A percentile compares a stretch with the other conserved stretches of the same genome.
These are phyloP conservation scores for Eucalyptus curtisii DNA, from an alignment of 345 rosid genomes.

Conservation along the genomic window DNA sequence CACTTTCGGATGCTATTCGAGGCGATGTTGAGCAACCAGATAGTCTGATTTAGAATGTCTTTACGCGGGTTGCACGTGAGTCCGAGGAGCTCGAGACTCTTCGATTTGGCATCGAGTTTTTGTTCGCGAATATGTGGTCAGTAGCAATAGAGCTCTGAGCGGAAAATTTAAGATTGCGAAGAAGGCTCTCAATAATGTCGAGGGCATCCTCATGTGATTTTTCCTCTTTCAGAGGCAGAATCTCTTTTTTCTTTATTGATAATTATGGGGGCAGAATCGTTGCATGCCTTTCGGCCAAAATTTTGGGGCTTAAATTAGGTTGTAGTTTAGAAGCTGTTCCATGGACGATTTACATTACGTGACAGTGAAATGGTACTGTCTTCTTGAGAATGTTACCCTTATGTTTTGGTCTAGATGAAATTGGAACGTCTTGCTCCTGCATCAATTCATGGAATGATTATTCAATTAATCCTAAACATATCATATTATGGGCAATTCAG, in stretches of 20 bases:
- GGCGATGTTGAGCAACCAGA: conserved; percentile 61
- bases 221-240: background rate
- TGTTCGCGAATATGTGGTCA: conserved; percentile 58
- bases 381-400: background rate
- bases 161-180: conserved; percentile 53
- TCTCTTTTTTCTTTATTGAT: background rate
- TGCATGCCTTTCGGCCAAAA: background rate
- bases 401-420: background rate
- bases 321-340: background rate
- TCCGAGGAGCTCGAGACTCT: conserved; percentile 64
- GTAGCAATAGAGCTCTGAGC: conserved; percentile 16
- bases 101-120: conserved; percentile 56
- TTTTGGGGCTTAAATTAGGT: background rate
- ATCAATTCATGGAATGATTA: background rate
- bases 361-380: background rate
- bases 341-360: background rate
- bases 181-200: conserved; percentile 61
- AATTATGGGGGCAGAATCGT: background rate
- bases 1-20: conserved; percentile 82
- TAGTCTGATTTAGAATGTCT: conserved; percentile 57
- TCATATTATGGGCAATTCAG: background rate
- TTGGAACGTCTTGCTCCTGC: background rate
- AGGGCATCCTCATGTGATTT: conserved; percentile 57
- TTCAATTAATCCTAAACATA: background rate
- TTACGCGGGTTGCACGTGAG: conserved; percentile 57